Percentiles rank a stretch among this genome's conserved stretches.
phyloP scores from a whole-genome alignment of 139 green algal species.

The Chlamydomonas urium region DNA sequence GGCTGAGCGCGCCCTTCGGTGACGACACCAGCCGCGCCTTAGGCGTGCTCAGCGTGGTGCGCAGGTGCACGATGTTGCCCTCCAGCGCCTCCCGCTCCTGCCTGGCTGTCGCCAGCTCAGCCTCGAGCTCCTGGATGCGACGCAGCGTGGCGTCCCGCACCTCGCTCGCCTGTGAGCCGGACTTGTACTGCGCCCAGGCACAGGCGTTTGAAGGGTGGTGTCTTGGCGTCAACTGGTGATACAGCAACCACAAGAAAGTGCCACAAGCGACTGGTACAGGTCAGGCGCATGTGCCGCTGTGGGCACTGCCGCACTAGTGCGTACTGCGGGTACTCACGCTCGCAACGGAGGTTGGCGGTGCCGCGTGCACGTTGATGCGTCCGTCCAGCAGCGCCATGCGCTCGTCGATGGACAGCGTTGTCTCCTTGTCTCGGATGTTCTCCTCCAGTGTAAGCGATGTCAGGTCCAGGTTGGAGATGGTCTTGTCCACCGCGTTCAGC shows the following conservation, averaged over 20 bases:
- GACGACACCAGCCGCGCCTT: not conserved
- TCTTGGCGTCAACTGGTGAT: not conserved
- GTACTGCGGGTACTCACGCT: conserved; percentile 16
- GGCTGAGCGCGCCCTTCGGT: not conserved
- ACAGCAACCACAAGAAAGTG: not conserved
- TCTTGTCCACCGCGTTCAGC: conserved; percentile 25
- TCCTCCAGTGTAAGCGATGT: conserved; percentile 25
- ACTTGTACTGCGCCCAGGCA: conserved; percentile 18
- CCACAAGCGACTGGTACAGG: not conserved
- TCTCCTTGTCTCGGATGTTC: conserved; percentile 39
- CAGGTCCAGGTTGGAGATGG: conserved; percentile 24
- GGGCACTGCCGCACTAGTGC: not conserved
- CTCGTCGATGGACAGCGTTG: conserved; percentile 29
- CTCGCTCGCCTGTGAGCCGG: conserved; percentile 18
- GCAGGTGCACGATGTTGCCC: conserved; percentile 22
- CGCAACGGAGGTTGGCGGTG: conserved; percentile 26
- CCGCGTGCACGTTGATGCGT: conserved; percentile 28
- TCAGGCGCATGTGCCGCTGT: not conserved
- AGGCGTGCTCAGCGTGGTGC: not conserved
- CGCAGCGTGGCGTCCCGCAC: conserved; percentile 28
- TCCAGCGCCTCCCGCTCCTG: conserved; percentile 38
- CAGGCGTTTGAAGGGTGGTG: not conserved
- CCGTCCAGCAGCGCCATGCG: conserved; percentile 39
- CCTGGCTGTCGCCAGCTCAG: conserved; percentile 18
- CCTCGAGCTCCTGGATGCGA: conserved; percentile 40